Conservation (phyloP, 75 land plant species). For the Sequoia sempervirens region DNA sequence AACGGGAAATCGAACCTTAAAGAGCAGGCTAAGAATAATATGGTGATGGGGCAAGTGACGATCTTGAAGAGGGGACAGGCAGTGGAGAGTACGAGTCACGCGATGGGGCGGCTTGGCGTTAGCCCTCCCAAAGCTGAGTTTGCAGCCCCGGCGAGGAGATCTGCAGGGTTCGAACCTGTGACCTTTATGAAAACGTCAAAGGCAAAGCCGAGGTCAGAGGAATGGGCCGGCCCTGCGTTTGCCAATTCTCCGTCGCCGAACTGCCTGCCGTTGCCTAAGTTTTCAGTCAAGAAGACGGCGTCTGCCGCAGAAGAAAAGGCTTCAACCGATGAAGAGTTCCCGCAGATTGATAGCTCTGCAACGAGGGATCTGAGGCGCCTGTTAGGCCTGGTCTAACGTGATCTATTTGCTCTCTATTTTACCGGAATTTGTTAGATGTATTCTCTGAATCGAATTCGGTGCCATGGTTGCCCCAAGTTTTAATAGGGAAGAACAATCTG, state of each 20-base stretch:
- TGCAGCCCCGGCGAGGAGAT: too few species aligned
- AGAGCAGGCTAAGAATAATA: background rate
- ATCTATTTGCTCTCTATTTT: background rate
- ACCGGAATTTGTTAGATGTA: background rate
- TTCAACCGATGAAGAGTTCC: background rate
- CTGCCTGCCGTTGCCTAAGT: background rate
- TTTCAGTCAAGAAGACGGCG: background rate
- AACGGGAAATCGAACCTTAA: background rate
- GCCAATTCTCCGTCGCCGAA: constrained; percentile 1
- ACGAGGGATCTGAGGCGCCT: constrained; percentile 7
- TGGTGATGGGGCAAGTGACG: background rate
- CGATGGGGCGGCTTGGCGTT: background rate
- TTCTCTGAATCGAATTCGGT: background rate
- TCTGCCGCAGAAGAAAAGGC: background rate
- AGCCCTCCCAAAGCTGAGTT: background rate
- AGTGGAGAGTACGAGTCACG: background rate
- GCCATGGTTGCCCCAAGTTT: background rate
- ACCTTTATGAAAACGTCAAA: background rate
- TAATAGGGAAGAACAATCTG: background rate
- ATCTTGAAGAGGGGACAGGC: background rate
- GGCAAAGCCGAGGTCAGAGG: background rate
- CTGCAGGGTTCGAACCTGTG: background rate
- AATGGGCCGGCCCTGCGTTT: constrained; percentile 6
- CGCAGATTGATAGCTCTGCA: background rate
- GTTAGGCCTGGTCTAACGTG: background rate